These are phyloP conservation scores for Pseudisothecium myosuroides DNA, from an alignment of 225 moss, liverwort and hornwort species.

Conservation along the genomic window DNA sequence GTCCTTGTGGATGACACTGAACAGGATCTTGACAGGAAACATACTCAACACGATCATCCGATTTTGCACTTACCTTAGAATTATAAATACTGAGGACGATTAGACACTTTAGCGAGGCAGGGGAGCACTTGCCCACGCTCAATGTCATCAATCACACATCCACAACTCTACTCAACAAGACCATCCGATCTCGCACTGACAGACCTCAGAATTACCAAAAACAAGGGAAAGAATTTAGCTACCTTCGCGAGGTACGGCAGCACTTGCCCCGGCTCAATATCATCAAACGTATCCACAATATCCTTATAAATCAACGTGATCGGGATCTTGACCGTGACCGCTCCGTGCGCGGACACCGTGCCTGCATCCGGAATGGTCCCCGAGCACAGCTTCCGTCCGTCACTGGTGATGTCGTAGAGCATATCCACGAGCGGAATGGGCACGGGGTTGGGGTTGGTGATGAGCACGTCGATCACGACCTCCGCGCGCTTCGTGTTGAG, in stretches of 20 bases:
- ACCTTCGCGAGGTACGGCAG: conserved; percentile 56
- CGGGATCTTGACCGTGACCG: conserved; percentile 69
- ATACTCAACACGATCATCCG: background rate
- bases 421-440: conserved; percentile 86
- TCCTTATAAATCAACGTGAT: conserved; percentile 67
- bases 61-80: background rate
- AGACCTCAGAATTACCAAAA: background rate
- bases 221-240: background rate
- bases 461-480: conserved; percentile 58
- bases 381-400: conserved; percentile 46
- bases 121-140: conserved; percentile 56
- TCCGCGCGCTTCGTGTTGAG: conserved; percentile 53
- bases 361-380: conserved; percentile 82
- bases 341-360: conserved; percentile 61
- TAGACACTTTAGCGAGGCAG: conserved; percentile 21
- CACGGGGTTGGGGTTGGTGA: conserved; percentile 76
- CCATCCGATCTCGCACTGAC: background rate
- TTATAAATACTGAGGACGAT: background rate
- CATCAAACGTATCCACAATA: conserved; percentile 61
- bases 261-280: conserved; percentile 71
- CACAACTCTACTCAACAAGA: background rate
- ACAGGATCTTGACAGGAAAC: conserved; percentile 38
- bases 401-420: conserved; percentile 60
- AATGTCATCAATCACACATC: conserved; percentile 56
- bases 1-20: conserved; percentile 47